Base-by-base conservation (phyloP, 1,284 basidiomycete genomes). In the Ceratobasidium sp. region DNA sequence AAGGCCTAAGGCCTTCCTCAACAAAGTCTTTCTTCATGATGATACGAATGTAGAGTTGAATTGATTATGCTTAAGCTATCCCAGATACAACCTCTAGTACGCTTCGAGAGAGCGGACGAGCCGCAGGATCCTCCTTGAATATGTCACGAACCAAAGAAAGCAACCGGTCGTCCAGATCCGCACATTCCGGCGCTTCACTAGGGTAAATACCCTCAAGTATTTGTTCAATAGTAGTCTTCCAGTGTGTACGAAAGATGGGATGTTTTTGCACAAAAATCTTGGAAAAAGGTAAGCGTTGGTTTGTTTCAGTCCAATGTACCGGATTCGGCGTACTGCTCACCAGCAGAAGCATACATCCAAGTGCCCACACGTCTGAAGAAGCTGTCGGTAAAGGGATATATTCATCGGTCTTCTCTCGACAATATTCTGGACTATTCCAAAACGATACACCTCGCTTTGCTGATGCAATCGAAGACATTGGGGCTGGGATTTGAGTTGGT, bases 321-420 rank as follows among this genome's bases (percentile, higher is more conserved):
- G 33, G 4, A 26, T 2, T 28, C n/a, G 23, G 23, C 33, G 4
- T 13, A 23, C 1, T 10, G 6, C 69, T 42, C 6, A 71, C 69
- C 7, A 2, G 13, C 18, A 71, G 33, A 3, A 71, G n/a, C 23
- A 71, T 55, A 7, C 51, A 60, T 44, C 53, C 69, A 3, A 71
- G 44, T 1, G 69, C 39, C 69, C 69, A 71, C 13, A 71, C 42
- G 26, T 71, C 69, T 15, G 51, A 28, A 40, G 69, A 9, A 9
- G 39, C 10, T 13, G 69, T 71, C 18, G 69, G 69, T 13, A 60
- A 15, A 6, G 23, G 26, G 23, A 71, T 2, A 7, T 23, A 9
- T 28, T 60, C 42, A 6, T 46, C 15, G n/a, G 44, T 6, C 6
- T 44, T 20, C 12, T 60, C 55, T 33, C 26, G 39, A 13, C 42